A percentile compares a stretch with the other conserved stretches of the same genome.
Conservation (phyloP, 176 grass and related monocot genomes). For the Cymbopogon citratus region DNA sequence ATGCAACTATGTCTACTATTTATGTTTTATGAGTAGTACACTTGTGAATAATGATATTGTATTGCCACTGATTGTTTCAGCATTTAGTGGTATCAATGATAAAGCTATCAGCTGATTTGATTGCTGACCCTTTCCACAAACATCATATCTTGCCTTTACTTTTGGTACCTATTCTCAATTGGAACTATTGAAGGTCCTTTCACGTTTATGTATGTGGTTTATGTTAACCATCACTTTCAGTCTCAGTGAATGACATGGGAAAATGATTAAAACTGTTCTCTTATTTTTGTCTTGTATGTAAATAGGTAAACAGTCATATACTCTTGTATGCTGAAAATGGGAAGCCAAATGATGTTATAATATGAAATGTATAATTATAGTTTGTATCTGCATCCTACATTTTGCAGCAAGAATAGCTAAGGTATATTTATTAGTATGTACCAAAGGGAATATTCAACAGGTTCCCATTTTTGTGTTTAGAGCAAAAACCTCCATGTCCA, state of each 20-base stretch:
- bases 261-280: neutral
- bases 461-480: neutral
- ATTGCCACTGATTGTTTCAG: neutral
- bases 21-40: neutral
- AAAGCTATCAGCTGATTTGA: conserved; percentile 8
- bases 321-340: neutral
- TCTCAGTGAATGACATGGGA: neutral
- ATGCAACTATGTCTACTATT: neutral
- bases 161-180: neutral
- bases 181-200: too few relatives aligned
- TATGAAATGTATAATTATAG: neutral
- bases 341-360: neutral
- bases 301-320: neutral
- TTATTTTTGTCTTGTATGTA: neutral
- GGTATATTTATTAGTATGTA: neutral
- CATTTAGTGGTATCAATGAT: conserved; percentile 7
- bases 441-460: neutral
- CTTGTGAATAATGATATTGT: neutral
- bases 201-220: too few relatives aligned
- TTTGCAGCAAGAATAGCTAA: neutral
- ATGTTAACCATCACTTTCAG: neutral
- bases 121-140: neutral
- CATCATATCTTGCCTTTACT: neutral
- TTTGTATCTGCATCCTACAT: neutral
- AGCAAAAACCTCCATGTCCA: neutral